Evolutionary conservation across 495 filamentous ascomycete species (phyloP).

Genomic region (Acidomyces sp.): DNA sequence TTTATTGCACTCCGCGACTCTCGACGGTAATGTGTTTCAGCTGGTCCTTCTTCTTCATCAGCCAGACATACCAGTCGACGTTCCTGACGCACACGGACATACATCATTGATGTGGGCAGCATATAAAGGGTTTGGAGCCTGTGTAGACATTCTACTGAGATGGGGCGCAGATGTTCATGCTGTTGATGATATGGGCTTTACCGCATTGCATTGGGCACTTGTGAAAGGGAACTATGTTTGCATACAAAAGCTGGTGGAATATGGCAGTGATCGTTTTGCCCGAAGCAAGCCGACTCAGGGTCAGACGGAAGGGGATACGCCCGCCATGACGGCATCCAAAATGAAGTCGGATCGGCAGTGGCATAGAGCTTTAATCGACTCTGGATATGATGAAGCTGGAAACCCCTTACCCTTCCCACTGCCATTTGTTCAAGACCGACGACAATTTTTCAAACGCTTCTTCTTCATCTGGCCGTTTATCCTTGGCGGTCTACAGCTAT

Average conservation of each 20-base stretch:
- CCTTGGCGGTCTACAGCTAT: slow-evolving; percentile 53
- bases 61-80: slow-evolving; percentile 85
- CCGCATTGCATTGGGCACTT: slow-evolving; percentile 89
- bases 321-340: slow-evolving; percentile 68
- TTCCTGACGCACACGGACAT: slow-evolving; percentile 74
- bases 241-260: slow-evolving; percentile 84
- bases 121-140: slow-evolving; percentile 85
- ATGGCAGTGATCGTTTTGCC: slow-evolving; percentile 81
- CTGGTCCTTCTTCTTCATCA: slow-evolving; percentile 70
- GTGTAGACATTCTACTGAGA: slow-evolving; percentile 81
- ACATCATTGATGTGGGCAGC: slow-evolving; percentile 97
- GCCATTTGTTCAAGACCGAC: slow-evolving; percentile 52
- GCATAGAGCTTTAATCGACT: slow-evolving; percentile 72
- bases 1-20: slow-evolving; percentile 87
- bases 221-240: slow-evolving; percentile 79
- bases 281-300: slow-evolving; percentile 43
- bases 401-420: slow-evolving; percentile 49
- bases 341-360: slow-evolving; percentile 76
- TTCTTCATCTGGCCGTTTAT: slow-evolving; percentile 84
- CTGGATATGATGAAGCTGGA: slow-evolving; percentile 68
- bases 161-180: slow-evolving; percentile 93
- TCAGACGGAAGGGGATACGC: slow-evolving; percentile 62
- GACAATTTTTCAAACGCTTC: slow-evolving; percentile 62
- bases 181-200: slow-evolving; percentile 80
- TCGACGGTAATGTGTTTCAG: slow-evolving; percentile 91